Percentiles rank a stretch among this genome's conserved stretches.
Evolutionary conservation across 163 green algal species (phyloP).

Genomic region (Scenedesmus sp.): DNA sequence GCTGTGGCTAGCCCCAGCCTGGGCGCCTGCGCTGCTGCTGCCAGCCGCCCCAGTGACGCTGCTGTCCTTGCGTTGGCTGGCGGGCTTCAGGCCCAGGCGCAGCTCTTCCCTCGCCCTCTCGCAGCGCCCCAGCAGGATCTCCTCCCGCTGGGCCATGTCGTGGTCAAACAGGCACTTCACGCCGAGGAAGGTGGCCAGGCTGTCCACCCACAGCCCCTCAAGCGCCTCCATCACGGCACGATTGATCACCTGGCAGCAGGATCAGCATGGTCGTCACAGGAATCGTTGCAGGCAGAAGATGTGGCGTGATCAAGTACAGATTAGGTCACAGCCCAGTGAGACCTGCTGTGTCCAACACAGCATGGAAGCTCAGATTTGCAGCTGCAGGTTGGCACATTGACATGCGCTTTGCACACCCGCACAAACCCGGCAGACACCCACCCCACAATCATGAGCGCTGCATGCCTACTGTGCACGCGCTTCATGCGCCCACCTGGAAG

Average conservation of each 20-base stretch:
- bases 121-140: slow-evolving; percentile 15
- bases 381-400: no score
- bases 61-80: neutral
- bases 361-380: no score
- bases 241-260: slow-evolving; percentile 32
- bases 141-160: neutral
- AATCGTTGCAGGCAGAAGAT: no score
- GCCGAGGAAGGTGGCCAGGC: slow-evolving; percentile 21
- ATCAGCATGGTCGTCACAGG: neutral
- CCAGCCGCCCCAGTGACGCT: neutral
- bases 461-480: neutral
- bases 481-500: slow-evolving; percentile 9
- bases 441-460: no score
- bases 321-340: no score
- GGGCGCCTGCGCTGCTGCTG: neutral
- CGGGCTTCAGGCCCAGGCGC: neutral
- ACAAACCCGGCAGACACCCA: no score
- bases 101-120: slow-evolving; percentile 1
- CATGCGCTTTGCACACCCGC: no score
- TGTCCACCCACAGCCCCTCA: slow-evolving; percentile 22
- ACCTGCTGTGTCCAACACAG: no score
- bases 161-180: slow-evolving; percentile 48
- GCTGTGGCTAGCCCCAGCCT: neutral
- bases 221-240: neutral
- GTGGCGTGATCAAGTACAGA: no score